phyloP scores from a whole-genome alignment of 108 stramenopile species.

The Nitzschia sp. region DNA sequence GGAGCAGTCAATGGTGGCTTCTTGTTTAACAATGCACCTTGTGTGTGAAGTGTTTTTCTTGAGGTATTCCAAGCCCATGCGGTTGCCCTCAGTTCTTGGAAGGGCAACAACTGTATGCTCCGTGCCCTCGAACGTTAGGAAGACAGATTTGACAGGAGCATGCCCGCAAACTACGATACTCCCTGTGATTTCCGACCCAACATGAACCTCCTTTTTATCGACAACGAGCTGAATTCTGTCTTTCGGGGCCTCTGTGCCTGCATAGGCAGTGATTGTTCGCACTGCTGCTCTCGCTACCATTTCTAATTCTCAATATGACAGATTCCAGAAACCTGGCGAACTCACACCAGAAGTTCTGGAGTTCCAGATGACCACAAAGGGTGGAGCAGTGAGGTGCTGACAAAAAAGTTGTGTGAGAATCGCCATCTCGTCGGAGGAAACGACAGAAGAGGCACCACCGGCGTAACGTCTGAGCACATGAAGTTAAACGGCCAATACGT shows the following conservation, averaged over 20 bases:
- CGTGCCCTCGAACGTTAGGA: constrained; percentile 15
- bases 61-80: constrained; percentile 19
- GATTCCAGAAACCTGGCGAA: no score
- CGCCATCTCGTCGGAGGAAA: background rate
- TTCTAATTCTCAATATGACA: no score
- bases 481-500: background rate
- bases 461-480: background rate
- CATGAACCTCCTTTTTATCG: constrained; percentile 9
- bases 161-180: background rate
- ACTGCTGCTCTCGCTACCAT: constrained; percentile 13
- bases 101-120: constrained; percentile 26
- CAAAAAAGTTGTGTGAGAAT: background rate
- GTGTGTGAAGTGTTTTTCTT: constrained; percentile 19
- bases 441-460: background rate
- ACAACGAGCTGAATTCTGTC: constrained; percentile 10
- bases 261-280: constrained; percentile 8
- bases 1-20: constrained; percentile 10
- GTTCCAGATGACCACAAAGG: no score
- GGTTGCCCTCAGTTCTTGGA: background rate
- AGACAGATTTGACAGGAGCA: constrained; percentile 1
- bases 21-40: constrained; percentile 1
- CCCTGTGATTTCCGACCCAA: constrained; percentile 17
- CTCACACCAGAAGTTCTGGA: no score
- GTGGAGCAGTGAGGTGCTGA: no score
- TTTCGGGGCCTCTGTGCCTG: constrained; percentile 6